Evolutionary conservation across 805 yeast genomes (phyloP).

Genomic region (Ogataea methylovora): DNA sequence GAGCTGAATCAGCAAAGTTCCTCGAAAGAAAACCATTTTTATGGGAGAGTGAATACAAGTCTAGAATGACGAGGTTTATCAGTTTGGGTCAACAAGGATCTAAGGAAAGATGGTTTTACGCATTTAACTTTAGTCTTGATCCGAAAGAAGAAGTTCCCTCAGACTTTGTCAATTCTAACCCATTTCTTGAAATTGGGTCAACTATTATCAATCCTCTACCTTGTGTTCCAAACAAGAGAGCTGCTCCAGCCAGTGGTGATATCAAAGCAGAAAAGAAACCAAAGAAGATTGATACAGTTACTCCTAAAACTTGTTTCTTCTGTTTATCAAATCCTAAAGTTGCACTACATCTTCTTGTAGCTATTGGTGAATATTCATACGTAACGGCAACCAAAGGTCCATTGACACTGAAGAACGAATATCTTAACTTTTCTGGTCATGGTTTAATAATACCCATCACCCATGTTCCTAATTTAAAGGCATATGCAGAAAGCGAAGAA

Average conservation of each 20-base stretch:
- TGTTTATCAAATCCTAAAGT: constrained; percentile 75
- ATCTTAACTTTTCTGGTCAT: constrained; percentile 65
- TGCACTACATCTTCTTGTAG: constrained; percentile 72
- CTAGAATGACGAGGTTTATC: constrained; percentile 50
- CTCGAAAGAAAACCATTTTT: constrained; percentile 50
- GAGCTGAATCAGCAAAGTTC: constrained; percentile 39
- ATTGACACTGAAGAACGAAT: constrained; percentile 42
- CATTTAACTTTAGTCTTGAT: constrained; percentile 40
- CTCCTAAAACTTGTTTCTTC: constrained; percentile 67
- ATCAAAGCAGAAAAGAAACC: background rate
- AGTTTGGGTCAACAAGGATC: constrained; percentile 55
- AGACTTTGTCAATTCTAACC: no score
- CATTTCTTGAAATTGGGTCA: background rate
- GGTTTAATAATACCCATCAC: constrained; percentile 73
- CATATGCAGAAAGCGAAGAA: constrained; percentile 19
- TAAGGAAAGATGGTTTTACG: constrained; percentile 66
- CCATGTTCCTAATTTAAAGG: constrained; percentile 44
- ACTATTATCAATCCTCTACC: constrained; percentile 2
- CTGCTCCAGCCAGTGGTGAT: constrained; percentile 2
- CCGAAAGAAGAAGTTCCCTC: constrained; percentile 9
- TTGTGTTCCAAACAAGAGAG: background rate
- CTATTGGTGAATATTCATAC: constrained; percentile 62
- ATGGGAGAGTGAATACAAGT: constrained; percentile 43
- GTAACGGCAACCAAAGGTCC: constrained; percentile 86
- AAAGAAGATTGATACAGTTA: constrained; percentile 29